Base-by-base conservation (phyloP, 352 stramenopile species). In the Globisporangium cederbergense region DNA sequence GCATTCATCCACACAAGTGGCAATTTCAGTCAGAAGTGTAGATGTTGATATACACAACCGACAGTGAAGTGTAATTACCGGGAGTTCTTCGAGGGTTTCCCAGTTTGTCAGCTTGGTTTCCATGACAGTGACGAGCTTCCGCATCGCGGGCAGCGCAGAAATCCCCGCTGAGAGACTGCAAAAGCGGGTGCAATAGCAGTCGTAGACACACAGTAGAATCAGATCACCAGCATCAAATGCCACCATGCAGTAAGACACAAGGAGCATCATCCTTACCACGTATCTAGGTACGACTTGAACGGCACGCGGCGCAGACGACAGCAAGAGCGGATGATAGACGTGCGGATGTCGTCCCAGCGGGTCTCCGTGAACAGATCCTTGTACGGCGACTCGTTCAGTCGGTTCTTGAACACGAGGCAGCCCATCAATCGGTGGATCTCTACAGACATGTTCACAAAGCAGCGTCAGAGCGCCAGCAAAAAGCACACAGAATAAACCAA, bases 81-180 rank as follows among this genome's bases (percentile, higher is more conserved):
- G 83, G 0, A 93, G 71, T 69, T 93, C 81, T 64, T 92, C 82
- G 65, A 94, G 75, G 22, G 68, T 77, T 49, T 70, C 67, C 88
- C 86, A 95, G 56, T 90, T 75, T n/a, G 79, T 72, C 30, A 93
- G 62, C 47, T 91, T 95, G 64, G 70, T 88, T 50, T 85, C 73
- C 71, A 93, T 91, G n/a, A 96, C 82, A 20, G 78, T 71, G 43
- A 82, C 73, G 51, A 96, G 78, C 64, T 96, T 96, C 9, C 76
- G 70, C 74, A 96, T 91, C 1, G 86, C 83, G 62, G 80, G 86
- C 11, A 89, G 71, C 20, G 84, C 88, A 8, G 72, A 79, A 49
- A 91, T 71, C 51, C 87, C 86, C 46, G 83, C 84, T 38, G 81
- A 88, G 8, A 95, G 68, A 53, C 85, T 92, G n/a, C 22, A 58